These are phyloP conservation scores for Poa annua DNA, from an alignment of 176 grass and related monocot genomes.

Conservation along the genomic window DNA sequence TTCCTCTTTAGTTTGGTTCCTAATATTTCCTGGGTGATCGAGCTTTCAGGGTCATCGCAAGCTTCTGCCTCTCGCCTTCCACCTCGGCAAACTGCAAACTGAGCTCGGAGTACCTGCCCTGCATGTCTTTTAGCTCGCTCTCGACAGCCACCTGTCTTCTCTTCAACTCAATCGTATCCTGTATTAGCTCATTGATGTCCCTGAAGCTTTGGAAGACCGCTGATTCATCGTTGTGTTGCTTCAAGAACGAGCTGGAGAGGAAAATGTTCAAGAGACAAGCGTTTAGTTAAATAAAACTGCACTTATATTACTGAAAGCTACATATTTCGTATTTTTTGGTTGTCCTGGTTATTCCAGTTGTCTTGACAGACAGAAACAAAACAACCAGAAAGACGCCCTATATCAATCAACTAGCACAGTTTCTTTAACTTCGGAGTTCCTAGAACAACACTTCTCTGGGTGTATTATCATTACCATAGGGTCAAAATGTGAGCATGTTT, in stretches of 20 bases:
- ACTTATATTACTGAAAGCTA: conserved; percentile 1
- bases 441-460: background rate
- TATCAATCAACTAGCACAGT: background rate
- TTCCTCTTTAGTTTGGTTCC: conserved; percentile 4
- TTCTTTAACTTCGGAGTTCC: background rate
- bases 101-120: conserved; percentile 86
- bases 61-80: conserved; percentile 87
- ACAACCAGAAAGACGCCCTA: conserved; percentile 24
- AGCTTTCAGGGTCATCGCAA: conserved; percentile 75
- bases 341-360: background rate
- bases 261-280: background rate
- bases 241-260: conserved; percentile 77
- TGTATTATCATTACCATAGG: background rate
- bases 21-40: conserved; percentile 57
- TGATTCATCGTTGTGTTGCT: conserved; percentile 85
- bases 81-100: conserved; percentile 93
- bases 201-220: conserved; percentile 89
- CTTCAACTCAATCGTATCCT: conserved; percentile 84
- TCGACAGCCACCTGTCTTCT: conserved; percentile 68
- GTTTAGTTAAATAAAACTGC: background rate
- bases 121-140: conserved; percentile 83
- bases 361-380: background rate
- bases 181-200: conserved; percentile 98
- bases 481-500: background rate
- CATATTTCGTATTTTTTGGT: background rate